phyloP scores from a whole-genome alignment of 495 filamentous ascomycete species.

The Bryoglossum gracile region DNA sequence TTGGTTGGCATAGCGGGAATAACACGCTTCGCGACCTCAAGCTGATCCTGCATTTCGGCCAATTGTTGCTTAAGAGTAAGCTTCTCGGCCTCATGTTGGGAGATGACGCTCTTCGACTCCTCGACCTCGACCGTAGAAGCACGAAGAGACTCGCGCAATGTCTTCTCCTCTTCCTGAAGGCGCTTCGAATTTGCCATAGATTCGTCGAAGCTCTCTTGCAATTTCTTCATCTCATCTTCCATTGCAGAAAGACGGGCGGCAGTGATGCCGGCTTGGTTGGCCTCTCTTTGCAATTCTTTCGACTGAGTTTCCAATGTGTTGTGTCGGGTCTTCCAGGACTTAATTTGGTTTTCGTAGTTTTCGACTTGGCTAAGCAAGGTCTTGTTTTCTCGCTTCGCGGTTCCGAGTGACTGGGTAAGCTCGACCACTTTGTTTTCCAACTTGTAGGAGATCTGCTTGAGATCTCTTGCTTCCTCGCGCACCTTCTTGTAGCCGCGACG shows the following conservation, averaged over 20 bases:
- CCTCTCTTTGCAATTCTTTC: constrained; percentile 91
- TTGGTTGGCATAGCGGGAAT: constrained; percentile 49
- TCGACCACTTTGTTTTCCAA: constrained; percentile 99
- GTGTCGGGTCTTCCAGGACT: constrained; percentile 87
- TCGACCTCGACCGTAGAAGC: constrained; percentile 71
- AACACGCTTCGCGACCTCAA: constrained; percentile 75
- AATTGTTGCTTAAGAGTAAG: constrained; percentile 77
- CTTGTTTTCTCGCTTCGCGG: constrained; percentile 90
- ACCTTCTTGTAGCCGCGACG: constrained; percentile 78
- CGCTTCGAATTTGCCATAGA: constrained; percentile 81
- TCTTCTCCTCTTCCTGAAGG: constrained; percentile 85
- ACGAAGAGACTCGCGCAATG: constrained; percentile 70
- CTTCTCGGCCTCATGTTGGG: constrained; percentile 74
- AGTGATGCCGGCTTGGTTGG: constrained; percentile 94
- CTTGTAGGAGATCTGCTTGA: constrained; percentile 98
- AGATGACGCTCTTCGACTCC: constrained; percentile 58
- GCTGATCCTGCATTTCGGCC: constrained; percentile 80
- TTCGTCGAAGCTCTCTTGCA: constrained; percentile 83
- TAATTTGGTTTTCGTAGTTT: constrained; percentile 92
- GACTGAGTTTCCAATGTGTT: constrained; percentile 83
- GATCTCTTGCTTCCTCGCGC: constrained; percentile 91
- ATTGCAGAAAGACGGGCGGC: constrained; percentile 80
- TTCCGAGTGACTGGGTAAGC: constrained; percentile 86
- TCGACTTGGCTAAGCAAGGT: constrained; percentile 80
- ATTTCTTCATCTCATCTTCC: constrained; percentile 87